A percentile compares a stretch with the other conserved stretches of the same genome.
These are phyloP conservation scores for Fusarium temperatum DNA, from an alignment of 2,329 filamentous ascomycete genomes.

Conservation along the genomic window DNA sequence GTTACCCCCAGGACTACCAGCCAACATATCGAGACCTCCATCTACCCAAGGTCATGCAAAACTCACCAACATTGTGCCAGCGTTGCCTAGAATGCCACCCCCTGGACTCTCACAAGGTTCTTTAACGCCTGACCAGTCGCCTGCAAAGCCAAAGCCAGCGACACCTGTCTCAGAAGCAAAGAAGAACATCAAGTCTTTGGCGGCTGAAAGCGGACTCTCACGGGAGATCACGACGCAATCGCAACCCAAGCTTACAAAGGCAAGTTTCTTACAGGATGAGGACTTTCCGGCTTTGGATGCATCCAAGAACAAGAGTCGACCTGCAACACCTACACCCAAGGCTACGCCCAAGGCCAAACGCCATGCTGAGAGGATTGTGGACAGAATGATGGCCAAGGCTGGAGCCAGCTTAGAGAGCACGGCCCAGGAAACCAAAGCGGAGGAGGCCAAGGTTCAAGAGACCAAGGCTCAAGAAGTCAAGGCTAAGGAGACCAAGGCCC, in stretches of 20 bases:
- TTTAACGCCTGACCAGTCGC: slow-evolving; percentile 48
- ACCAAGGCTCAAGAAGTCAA: slow-evolving; percentile 24
- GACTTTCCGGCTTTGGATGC: slow-evolving; percentile 70
- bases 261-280: slow-evolving; percentile 61
- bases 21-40: slow-evolving; percentile 32
- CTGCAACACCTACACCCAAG: slow-evolving; percentile 49
- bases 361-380: slow-evolving; percentile 43
- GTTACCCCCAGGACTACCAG: slow-evolving; percentile 32
- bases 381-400: slow-evolving; percentile 38
- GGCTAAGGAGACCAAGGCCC: slow-evolving; percentile 21
- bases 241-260: slow-evolving; percentile 32
- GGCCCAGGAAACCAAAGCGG: slow-evolving; percentile 19
- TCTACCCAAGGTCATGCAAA: slow-evolving; percentile 33
- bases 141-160: slow-evolving; percentile 42
- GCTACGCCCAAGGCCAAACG: slow-evolving; percentile 48
- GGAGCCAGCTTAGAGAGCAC: slow-evolving; percentile 18
- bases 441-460: slow-evolving; percentile 31
- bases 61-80: slow-evolving; percentile 38
- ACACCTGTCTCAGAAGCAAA: slow-evolving; percentile 49
- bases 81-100: slow-evolving; percentile 39
- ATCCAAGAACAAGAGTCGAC: slow-evolving; percentile 47
- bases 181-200: slow-evolving; percentile 56
- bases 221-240: slow-evolving; percentile 56
- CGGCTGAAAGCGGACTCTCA: slow-evolving; percentile 57
- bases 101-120: slow-evolving; percentile 39